Evolutionary conservation across 805 yeast genomes (phyloP).

Genomic region (Sungouiozyma intestinalis): DNA sequence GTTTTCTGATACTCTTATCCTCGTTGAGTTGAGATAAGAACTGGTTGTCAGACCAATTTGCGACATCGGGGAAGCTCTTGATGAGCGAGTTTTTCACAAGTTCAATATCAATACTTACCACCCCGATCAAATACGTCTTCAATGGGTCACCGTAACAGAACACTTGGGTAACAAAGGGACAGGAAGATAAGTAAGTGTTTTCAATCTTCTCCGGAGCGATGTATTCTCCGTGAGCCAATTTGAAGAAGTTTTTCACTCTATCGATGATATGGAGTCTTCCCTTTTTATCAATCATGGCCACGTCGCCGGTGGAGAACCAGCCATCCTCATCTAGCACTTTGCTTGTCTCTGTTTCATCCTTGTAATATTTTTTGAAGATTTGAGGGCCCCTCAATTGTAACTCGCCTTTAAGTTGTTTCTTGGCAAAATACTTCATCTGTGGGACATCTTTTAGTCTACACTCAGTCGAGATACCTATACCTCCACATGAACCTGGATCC

Average conservation of each 20-base stretch:
- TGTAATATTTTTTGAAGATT: slow-evolving; percentile 45
- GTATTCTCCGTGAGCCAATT: slow-evolving; percentile 55
- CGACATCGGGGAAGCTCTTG: slow-evolving; percentile 25
- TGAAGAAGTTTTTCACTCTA: slow-evolving; percentile 71
- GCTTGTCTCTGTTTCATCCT: slow-evolving; percentile 44
- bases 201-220: slow-evolving; percentile 71
- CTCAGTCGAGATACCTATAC: slow-evolving; percentile 45
- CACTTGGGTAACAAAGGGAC: slow-evolving; percentile 42
- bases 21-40: slow-evolving; percentile 16
- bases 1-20: slow-evolving; percentile 10
- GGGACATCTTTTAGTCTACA: slow-evolving; percentile 55
- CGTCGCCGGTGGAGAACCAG: slow-evolving; percentile 62
- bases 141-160: slow-evolving; percentile 58
- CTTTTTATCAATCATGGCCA: slow-evolving; percentile 39
- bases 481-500: slow-evolving; percentile 48
- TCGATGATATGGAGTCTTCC: slow-evolving; percentile 58
- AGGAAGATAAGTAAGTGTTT: slow-evolving; percentile 44
- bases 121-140: slow-evolving; percentile 45
- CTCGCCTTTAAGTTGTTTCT: slow-evolving; percentile 46
- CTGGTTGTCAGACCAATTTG: slow-evolving; percentile 21
- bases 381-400: slow-evolving; percentile 56
- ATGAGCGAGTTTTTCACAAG: slow-evolving; percentile 28
- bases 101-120: slow-evolving; percentile 50
- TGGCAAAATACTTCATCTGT: slow-evolving; percentile 42
- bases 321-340: slow-evolving; percentile 45